Evolutionary conservation across 2,329 filamentous ascomycete genomes (phyloP), one percentile per base, ranked within the genome.

Genomic region (Cladosporium sp.): DNA sequence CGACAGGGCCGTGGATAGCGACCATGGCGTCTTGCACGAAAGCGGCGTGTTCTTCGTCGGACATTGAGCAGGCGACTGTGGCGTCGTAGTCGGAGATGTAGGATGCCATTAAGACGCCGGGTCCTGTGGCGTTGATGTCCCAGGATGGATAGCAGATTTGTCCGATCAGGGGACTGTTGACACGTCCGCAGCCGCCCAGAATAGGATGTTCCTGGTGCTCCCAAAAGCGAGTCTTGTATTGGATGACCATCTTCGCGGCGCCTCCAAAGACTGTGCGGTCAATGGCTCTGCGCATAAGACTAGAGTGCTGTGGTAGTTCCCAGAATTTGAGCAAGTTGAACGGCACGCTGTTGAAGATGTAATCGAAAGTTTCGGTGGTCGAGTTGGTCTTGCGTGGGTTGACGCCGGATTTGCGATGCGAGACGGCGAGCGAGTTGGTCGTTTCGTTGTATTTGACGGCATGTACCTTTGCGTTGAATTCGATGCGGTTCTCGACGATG

Each of bases 71-170:
- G 19, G 40, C 40, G 15, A 61, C 60, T 28, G 59, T 59, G 8
- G 57, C 38, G 38, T 61, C 60, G 51, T 52, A 61, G 38, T 61
- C 60, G 9, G 57, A 59, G 19, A 59, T 59, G n/a, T 55, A 50
- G 19, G 58, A 62, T 5, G 58, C 58, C n/a, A 55, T 60, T 36
- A 88, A 78, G 0, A 83, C 78, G 3, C 84, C 85, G 0, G 83
- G 84, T 0, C 83, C 81, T 0, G 81, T 83, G 43, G 78, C 78
- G 73, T 88, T 88, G 67, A 88, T 74, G 60, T 82, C 77, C 74
- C 88, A 88, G 5, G 82, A 80, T 0, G 86, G 86, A 69, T 88
- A 88, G 76, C 84, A 88, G 57, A 87, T 77, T 38, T 72, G 78
- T 11, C 83, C 83, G 52, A 88, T 78, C 17, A 82, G 82, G 0